phyloP scores from a whole-genome alignment of 441 rosid species.

The Corymbia calophylla region DNA sequence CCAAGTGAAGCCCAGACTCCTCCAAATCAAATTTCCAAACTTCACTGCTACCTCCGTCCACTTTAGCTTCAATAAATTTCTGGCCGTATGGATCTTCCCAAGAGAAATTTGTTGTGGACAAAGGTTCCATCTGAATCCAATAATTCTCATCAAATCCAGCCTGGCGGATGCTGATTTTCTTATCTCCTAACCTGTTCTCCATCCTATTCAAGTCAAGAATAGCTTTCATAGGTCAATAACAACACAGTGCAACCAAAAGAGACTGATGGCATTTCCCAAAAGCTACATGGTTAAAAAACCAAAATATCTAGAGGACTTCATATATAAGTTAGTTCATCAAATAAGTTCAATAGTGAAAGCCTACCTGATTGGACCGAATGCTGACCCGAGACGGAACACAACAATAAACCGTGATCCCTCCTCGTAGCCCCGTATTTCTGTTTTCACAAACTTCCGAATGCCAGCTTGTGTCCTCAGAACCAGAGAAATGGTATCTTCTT shows the following conservation, averaged over 20 bases:
- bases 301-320: not conserved
- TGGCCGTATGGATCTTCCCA: conserved; percentile 99
- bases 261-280: not conserved
- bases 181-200: conserved; percentile 73
- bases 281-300: not conserved
- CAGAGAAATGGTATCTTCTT: conserved; percentile 87
- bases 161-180: conserved; percentile 71
- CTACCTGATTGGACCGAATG: conserved; percentile 90
- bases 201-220: conserved; percentile 43
- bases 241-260: not conserved
- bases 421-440: conserved; percentile 95
- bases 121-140: conserved; percentile 72
- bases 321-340: not conserved
- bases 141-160: conserved; percentile 84
- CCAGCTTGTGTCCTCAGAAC: conserved; percentile 66
- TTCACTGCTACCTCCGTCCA: conserved; percentile 34
- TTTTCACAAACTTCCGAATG: conserved; percentile 47
- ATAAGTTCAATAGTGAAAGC: not conserved
- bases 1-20: conserved; percentile 36
- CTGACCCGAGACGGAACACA: conserved; percentile 87
- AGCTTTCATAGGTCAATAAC: conserved; percentile 6
- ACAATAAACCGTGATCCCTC: conserved; percentile 98
- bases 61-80: conserved; percentile 63
- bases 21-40: conserved; percentile 65
- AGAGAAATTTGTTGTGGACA: conserved; percentile 65